A percentile compares a stretch with the other conserved stretches of the same genome.
Evolutionary conservation across 2,329 filamentous ascomycete genomes (phyloP).

Genomic region (Aspergillus puulaauensis): DNA sequence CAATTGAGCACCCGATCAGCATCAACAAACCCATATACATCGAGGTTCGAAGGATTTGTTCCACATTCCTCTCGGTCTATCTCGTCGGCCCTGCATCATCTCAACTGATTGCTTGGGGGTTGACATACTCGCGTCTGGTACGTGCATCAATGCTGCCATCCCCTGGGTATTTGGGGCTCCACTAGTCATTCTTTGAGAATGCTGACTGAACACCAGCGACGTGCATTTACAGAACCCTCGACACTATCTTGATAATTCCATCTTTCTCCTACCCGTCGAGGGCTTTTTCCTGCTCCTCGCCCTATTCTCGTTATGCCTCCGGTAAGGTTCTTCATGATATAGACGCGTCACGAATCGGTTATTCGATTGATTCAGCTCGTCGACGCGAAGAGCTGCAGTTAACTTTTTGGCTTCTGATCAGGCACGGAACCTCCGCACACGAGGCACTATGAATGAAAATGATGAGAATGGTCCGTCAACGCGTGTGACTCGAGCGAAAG

Average conservation of each 20-base stretch:
- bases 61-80: constrained; percentile 18
- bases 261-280: constrained; percentile 20
- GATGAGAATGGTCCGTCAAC: constrained; percentile 82
- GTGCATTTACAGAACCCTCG: constrained; percentile 21
- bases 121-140: constrained; percentile 39
- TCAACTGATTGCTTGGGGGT: constrained; percentile 20
- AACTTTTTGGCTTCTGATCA: constrained; percentile 47
- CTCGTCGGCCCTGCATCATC: constrained; percentile 20
- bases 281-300: constrained; percentile 20
- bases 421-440: constrained; percentile 70
- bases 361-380: neutral
- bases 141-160: constrained; percentile 26
- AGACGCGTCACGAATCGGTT: constrained; percentile 16
- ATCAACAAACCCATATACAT: constrained; percentile 32
- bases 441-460: constrained; percentile 85
- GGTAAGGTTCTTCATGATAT: constrained; percentile 45
- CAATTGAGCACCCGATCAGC: constrained; percentile 26
- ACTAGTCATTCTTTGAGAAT: constrained; percentile 36
- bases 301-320: constrained; percentile 53
- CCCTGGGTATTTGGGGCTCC: constrained; percentile 35
- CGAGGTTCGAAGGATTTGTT: constrained; percentile 12
- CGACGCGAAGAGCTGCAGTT: neutral
- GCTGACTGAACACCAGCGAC: constrained; percentile 30
- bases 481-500: constrained; percentile 90
- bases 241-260: constrained; percentile 27